Conservation (phyloP, 2,329 filamentous ascomycete genomes). For the Trichoderma hamatum region DNA sequence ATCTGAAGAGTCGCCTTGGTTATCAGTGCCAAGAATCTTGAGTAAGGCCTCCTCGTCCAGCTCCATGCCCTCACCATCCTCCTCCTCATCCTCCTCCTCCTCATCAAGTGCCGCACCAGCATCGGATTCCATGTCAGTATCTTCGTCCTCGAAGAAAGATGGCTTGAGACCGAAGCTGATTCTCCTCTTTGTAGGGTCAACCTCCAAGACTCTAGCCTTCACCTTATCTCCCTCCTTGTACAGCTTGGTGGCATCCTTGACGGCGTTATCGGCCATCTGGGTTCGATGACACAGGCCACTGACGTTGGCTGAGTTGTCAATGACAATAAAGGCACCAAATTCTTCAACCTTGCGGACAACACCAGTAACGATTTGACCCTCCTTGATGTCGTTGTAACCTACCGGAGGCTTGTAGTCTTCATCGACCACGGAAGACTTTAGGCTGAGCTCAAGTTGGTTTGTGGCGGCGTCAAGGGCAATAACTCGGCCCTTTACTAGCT, state of each 20-base stretch:
- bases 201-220: slow-evolving; percentile 82
- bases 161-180: slow-evolving; percentile 93
- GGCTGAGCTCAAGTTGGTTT: slow-evolving; percentile 78
- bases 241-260: slow-evolving; percentile 84
- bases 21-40: slow-evolving; percentile 52
- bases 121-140: slow-evolving; percentile 54
- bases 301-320: slow-evolving; percentile 85
- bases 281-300: slow-evolving; percentile 91
- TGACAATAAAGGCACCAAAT: slow-evolving; percentile 90
- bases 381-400: slow-evolving; percentile 75
- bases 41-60: slow-evolving; percentile 50
- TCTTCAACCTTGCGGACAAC: slow-evolving; percentile 93
- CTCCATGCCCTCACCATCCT: slow-evolving; percentile 53
- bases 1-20: slow-evolving; percentile 46
- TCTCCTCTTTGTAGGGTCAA: slow-evolving; percentile 74
- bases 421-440: slow-evolving; percentile 84
- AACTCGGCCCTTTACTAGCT: slow-evolving; percentile 87
- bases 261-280: slow-evolving; percentile 82
- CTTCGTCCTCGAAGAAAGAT: slow-evolving; percentile 75
- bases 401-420: slow-evolving; percentile 73
- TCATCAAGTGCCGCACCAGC: slow-evolving; percentile 51
- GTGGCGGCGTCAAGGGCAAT: slow-evolving; percentile 68
- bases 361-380: slow-evolving; percentile 82
- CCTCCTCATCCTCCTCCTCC: slow-evolving; percentile 51
- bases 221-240: slow-evolving; percentile 92